Base-by-base conservation (phyloP, 1,284 basidiomycete genomes). In the Tetrapyrgos nigripes region DNA sequence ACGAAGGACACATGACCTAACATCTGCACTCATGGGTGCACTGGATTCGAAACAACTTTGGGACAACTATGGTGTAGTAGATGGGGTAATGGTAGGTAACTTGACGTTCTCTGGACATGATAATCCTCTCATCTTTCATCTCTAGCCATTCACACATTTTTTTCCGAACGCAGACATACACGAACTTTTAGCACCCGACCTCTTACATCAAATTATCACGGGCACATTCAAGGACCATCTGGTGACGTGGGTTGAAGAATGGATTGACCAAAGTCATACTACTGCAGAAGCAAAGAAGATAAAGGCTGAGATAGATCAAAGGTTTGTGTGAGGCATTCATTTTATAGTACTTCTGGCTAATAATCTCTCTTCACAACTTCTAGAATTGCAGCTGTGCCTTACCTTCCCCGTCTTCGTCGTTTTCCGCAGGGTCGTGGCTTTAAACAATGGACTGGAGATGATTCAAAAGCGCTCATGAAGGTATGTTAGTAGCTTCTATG, bases 221-320 rank as follows among this genome's bases (percentile, higher is more conserved):
- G 72, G 73, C 2, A 62, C 68, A 4, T 73, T 73, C 64, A 73
- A 75, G 43, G 70, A 76, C 51, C 17, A 19, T 17, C 52, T 71
- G 1, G 67, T 71, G 0, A 57, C 46, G 1, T 72, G 70, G 71
- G 59, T 70, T 0, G 46, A 40, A 0, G 50, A 67, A 23, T 73
- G 71, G 43, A 26, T 73, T 17, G 27, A 31, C 5, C 21, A 50
- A 0, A 33, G n/a, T 0, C 62, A 49, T 24, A 27, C 23, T 49
- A n/a, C 24, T 49, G 21, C 14, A 4, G 40, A 45, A 2, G 70
- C 63, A 8, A 26, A 54, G 2, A 63, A 64, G 28, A 66, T 72
- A 3, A 55, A 70, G 1, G 52, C 62, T n/a, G 68, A 72, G 49
- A 53, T 53, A 19, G 58, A 64, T 68, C 70, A 50, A 33, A 35